A percentile compares a stretch with the other conserved stretches of the same genome.
Conservation (phyloP, 805 yeast genomes). For the Middelhovenomyces tepae region DNA sequence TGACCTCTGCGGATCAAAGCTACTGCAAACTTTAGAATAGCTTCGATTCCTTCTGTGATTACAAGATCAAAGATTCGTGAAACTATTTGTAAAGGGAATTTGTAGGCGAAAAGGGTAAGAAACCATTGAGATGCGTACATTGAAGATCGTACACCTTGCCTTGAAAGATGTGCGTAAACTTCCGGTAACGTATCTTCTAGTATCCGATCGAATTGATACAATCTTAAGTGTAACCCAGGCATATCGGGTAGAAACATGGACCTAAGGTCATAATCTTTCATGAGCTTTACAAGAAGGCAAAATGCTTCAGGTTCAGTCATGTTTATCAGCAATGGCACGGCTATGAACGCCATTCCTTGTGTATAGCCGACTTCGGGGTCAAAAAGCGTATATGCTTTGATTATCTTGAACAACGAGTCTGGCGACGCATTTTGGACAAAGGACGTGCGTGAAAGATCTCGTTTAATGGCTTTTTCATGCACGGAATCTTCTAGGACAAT, state of each 20-base stretch:
- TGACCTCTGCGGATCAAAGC: slow-evolving; percentile 70
- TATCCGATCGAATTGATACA: slow-evolving; percentile 86
- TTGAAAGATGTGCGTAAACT: slow-evolving; percentile 62
- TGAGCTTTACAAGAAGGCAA: slow-evolving; percentile 66
- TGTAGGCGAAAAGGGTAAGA: slow-evolving; percentile 87
- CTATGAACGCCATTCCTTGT: slow-evolving; percentile 94
- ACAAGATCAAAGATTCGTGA: slow-evolving; percentile 80
- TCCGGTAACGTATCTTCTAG: slow-evolving; percentile 69
- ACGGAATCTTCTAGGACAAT: slow-evolving; percentile 42
- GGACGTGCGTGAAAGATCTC: slow-evolving; percentile 81
- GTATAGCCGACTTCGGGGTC: slow-evolving; percentile 96
- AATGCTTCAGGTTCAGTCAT: slow-evolving; percentile 80
- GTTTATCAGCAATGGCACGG: slow-evolving; percentile 75
- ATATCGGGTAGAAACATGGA: slow-evolving; percentile 75
- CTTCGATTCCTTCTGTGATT: slow-evolving; percentile 85
- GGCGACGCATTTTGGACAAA: slow-evolving; percentile 52
- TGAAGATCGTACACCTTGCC: slow-evolving; percentile 83
- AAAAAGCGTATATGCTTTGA: slow-evolving; percentile 74
- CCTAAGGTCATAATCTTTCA: slow-evolving; percentile 79
- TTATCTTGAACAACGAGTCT: slow-evolving; percentile 61
- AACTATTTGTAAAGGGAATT: slow-evolving; percentile 85
- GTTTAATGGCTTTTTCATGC: slow-evolving; percentile 66
- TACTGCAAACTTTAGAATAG: slow-evolving; percentile 74
- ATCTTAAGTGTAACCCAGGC: slow-evolving; percentile 81
- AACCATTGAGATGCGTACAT: slow-evolving; percentile 99